These are phyloP conservation scores for Neonectria punicea DNA, from an alignment of 2,329 filamentous ascomycete species.

Conservation along the genomic window DNA sequence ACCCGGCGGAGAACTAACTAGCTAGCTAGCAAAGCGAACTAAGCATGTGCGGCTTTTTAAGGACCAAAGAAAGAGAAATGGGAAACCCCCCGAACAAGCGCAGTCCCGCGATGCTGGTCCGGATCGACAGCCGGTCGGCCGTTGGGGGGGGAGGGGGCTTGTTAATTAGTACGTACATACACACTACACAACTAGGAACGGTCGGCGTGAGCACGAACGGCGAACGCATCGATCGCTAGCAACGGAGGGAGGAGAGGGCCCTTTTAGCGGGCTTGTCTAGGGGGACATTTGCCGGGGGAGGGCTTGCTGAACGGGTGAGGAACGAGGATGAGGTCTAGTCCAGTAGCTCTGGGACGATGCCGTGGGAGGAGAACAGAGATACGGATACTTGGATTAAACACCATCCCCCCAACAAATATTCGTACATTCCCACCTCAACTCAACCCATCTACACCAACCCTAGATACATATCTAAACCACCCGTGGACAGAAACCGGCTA, in stretches of 20 bases:
- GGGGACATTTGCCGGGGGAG: not conserved
- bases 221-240: not conserved
- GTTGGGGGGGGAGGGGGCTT: not conserved
- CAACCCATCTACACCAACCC: not conserved
- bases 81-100: not conserved
- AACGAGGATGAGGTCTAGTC: not conserved
- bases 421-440: not conserved
- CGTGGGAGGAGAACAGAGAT: not conserved
- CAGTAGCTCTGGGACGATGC: not conserved
- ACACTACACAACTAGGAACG: not conserved
- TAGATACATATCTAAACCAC: not conserved
- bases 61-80: not conserved
- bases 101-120: constrained; percentile 12
- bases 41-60: constrained; percentile 5
- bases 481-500: not conserved
- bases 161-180: not conserved
- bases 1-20: not conserved
- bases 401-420: not conserved
- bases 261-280: not conserved
- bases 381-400: not conserved
- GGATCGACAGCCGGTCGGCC: constrained; percentile 21
- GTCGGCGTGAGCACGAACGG: constrained; percentile 7
- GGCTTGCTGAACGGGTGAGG: too few species aligned
- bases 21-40: not conserved
- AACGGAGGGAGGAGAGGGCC: too few species aligned